A percentile compares a stretch with the other conserved stretches of the same genome.
phyloP scores from a whole-genome alignment of 345 rosid species.

The Cardamine occulta region DNA sequence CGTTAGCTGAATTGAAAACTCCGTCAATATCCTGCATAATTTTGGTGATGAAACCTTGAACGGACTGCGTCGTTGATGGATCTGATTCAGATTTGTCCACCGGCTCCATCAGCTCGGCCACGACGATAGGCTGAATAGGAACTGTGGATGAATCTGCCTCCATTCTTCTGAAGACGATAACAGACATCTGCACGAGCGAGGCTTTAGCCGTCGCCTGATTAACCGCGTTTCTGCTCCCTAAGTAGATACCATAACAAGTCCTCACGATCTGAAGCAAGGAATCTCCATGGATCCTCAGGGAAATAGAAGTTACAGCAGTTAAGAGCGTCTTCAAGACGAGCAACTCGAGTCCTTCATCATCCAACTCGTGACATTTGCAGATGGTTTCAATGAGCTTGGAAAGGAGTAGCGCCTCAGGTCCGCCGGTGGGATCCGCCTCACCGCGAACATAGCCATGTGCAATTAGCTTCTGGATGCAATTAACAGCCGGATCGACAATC shows the following conservation, averaged over 20 bases:
- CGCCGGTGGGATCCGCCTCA: conserved; percentile 88
- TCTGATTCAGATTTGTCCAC: conserved; percentile 81
- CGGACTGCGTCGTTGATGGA: conserved; percentile 79
- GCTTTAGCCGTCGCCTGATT: conserved; percentile 97
- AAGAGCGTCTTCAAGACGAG: conserved; percentile 76
- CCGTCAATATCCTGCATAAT: conserved; percentile 83
- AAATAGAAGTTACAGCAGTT: conserved; percentile 86
- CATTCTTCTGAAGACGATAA: conserved; percentile 96
- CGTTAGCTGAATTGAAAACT: conserved; percentile 58
- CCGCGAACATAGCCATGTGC: conserved; percentile 97
- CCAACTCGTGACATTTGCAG: conserved; percentile 82
- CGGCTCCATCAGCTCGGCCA: conserved; percentile 97
- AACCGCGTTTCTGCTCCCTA: conserved; percentile 87
- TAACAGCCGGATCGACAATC: conserved; percentile 93
- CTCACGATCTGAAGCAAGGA: conserved; percentile 85
- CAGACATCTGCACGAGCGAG: conserved; percentile 93
- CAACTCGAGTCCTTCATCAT: conserved; percentile 81
- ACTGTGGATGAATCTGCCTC: conserved; percentile 96
- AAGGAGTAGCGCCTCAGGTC: conserved; percentile 66
- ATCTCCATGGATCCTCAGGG: conserved; percentile 90
- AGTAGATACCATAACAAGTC: conserved; percentile 92
- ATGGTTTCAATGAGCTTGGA: conserved; percentile 75
- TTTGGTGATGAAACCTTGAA: conserved; percentile 80
- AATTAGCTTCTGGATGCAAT: conserved; percentile 87
- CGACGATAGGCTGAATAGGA: conserved; percentile 96